Evolutionary conservation across 108 stramenopile species (phyloP).

Genomic region (Cyclotella choctawhatcheeana): DNA sequence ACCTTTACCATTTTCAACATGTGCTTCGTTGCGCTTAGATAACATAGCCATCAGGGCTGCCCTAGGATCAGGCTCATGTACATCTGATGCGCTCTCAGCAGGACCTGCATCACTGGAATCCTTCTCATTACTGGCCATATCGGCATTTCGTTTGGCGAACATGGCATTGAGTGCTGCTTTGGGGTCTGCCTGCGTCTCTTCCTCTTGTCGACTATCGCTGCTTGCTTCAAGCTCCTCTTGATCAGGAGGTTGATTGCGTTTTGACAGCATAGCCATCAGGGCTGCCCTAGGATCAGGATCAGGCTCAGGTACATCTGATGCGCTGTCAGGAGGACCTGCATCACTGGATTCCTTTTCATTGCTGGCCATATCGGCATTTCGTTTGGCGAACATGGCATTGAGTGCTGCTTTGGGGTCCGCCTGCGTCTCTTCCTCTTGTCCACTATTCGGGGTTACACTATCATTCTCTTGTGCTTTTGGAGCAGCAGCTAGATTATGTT

Average conservation of each 20-base stretch:
- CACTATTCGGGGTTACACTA: not conserved
- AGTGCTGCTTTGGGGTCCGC: constrained; percentile 17
- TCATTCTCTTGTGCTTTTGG: constrained; percentile 3
- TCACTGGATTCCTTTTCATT: not conserved
- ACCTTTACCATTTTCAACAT: too few relatives aligned
- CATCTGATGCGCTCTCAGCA: too few relatives aligned
- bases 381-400: not conserved
- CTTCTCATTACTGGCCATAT: constrained; percentile 7
- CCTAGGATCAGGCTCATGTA: not conserved
- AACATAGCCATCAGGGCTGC: not conserved
- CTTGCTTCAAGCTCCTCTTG: not conserved
- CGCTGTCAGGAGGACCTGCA: too few relatives aligned
- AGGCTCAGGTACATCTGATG: too few relatives aligned
- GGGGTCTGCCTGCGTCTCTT: constrained; percentile 18
- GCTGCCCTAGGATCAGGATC: constrained; percentile 16
- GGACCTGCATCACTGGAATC: too few relatives aligned
- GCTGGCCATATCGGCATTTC: constrained; percentile 8
- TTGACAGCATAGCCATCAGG: constrained; percentile 14
- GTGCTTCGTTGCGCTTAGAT: not conserved
- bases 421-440: constrained; percentile 10
- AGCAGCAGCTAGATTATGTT: constrained; percentile 5
- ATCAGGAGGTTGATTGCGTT: constrained; percentile 9
- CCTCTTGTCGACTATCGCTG: not conserved
- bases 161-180: constrained; percentile 17
- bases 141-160: constrained; percentile 11